Evolutionary conservation across 108 stramenopile genomes (phyloP).

Genomic region (Pseudonitzschia delicatissima): DNA sequence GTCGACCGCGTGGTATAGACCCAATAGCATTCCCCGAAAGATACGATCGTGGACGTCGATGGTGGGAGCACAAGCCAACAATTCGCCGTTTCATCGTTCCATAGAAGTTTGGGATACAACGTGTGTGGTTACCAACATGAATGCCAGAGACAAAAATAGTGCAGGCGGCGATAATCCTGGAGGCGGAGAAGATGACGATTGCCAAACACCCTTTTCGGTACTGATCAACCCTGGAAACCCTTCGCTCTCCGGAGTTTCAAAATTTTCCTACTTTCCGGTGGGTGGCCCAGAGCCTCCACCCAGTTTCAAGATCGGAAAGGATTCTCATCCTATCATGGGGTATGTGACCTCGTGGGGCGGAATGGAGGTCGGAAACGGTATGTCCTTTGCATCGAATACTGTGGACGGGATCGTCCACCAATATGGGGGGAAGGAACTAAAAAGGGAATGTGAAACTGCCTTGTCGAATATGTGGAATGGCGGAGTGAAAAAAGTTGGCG

Average conservation of each 20-base stretch:
- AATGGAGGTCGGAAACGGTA: constrained; percentile 76
- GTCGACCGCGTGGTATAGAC: constrained; percentile 59
- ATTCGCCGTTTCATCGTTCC: background rate
- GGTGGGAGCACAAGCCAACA: background rate
- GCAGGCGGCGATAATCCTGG: background rate
- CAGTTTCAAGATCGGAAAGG: constrained; percentile 11
- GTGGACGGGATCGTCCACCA: constrained; percentile 81
- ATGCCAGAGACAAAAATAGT: background rate
- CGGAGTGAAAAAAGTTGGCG: constrained; percentile 13
- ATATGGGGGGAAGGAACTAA: constrained; percentile 57
- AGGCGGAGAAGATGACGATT: background rate
- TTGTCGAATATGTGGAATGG: background rate
- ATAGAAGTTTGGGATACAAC: constrained; percentile 76
- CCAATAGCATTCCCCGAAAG: constrained; percentile 30
- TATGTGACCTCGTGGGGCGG: constrained; percentile 75
- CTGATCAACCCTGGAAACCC: constrained; percentile 76
- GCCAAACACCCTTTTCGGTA: background rate
- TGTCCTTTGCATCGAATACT: constrained; percentile 64
- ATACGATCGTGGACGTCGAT: constrained; percentile 21
- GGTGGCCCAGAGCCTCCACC: constrained; percentile 46
- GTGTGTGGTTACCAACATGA: constrained; percentile 72
- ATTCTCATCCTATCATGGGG: constrained; percentile 62
- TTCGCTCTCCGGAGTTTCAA: constrained; percentile 52
- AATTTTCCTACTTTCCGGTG: constrained; percentile 76
- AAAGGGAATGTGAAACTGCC: constrained; percentile 23